Conservation (phyloP, 2,329 filamentous ascomycete species). For the Arthrobotrys conoides region DNA sequence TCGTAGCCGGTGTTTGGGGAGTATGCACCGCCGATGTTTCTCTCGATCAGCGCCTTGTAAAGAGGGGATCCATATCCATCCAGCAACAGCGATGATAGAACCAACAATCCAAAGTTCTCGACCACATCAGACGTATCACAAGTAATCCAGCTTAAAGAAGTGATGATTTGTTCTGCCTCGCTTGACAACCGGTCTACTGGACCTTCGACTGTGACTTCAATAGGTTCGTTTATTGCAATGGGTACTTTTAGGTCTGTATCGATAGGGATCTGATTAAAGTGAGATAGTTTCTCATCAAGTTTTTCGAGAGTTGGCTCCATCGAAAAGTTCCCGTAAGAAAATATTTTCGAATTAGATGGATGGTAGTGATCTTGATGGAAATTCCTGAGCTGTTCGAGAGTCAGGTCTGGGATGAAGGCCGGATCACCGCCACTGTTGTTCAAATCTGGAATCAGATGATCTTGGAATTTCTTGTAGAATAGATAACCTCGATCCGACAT, state of each 20-base stretch:
- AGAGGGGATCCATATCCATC: conserved; percentile 96
- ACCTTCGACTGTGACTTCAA: conserved; percentile 79
- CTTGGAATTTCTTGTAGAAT: conserved; percentile 95
- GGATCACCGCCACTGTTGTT: conserved; percentile 98
- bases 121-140: conserved; percentile 85
- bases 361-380: conserved; percentile 97
- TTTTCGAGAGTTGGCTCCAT: conserved; percentile 84
- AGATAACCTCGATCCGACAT: conserved; percentile 98
- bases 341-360: conserved; percentile 94
- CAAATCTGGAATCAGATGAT: conserved; percentile 92
- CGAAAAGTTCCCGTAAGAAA: conserved; percentile 95
- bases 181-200: conserved; percentile 90
- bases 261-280: conserved; percentile 79
- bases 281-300: conserved; percentile 79
- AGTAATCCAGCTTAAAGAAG: conserved; percentile 91
- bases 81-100: conserved; percentile 86
- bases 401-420: conserved; percentile 94
- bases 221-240: conserved; percentile 78
- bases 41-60: conserved; percentile 89
- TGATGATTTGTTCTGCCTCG: conserved; percentile 89
- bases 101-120: conserved; percentile 87
- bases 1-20: conserved; percentile 96
- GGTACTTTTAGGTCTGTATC: conserved; percentile 83
- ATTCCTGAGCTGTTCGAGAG: conserved; percentile 86
- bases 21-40: conserved; percentile 90